These are phyloP conservation scores for Rubia tinctorum DNA, from an alignment of 305 asterid species.

Conservation along the genomic window DNA sequence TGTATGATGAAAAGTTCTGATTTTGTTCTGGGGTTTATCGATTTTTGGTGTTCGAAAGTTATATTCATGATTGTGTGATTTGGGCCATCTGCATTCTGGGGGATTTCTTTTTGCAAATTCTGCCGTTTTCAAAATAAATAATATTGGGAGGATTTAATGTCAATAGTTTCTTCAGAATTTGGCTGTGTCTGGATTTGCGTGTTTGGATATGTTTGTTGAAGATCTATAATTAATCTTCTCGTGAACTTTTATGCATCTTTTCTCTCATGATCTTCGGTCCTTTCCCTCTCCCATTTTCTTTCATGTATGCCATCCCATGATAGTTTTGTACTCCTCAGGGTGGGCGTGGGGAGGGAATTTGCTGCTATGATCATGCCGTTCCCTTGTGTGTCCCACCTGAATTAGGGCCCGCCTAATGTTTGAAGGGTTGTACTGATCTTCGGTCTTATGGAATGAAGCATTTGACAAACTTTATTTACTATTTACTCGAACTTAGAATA, in stretches of 20 bases:
- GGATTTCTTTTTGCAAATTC: background rate
- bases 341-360: no score
- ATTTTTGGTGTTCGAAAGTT: background rate
- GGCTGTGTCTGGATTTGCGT: background rate
- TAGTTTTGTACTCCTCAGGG: no score
- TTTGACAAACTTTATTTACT: no score
- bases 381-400: no score
- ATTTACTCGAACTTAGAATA: no score
- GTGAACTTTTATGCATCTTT: background rate
- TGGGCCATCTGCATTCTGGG: conserved; percentile 5
- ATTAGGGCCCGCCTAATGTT: no score
- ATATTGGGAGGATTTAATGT: background rate
- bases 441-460: no score
- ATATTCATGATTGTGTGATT: background rate
- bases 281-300: no score
- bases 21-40: background rate
- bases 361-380: no score
- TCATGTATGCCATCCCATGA: no score
- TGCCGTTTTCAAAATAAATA: background rate
- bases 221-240: background rate
- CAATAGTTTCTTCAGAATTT: background rate
- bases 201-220: background rate
- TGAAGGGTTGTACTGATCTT: no score
- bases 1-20: background rate
- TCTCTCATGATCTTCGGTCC: no score